Conservation (phyloP, 2,329 filamentous ascomycete species). For the Fusarium setosum region DNA sequence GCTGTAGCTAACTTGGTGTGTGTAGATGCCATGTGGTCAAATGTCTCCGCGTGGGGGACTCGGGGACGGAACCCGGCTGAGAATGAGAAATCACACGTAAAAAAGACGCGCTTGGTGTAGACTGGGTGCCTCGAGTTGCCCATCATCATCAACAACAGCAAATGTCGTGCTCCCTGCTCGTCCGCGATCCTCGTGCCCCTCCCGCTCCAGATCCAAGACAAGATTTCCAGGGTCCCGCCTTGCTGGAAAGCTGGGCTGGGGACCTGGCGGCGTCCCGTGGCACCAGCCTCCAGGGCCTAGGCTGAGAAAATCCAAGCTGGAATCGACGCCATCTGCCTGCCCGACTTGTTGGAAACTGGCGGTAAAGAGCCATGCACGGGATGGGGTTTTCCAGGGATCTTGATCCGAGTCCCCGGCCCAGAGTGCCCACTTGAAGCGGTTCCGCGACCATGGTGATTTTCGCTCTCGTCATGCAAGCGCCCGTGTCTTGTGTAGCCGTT, state of each 20-base stretch:
- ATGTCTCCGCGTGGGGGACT: conserved; percentile 8
- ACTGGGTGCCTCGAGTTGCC: conserved; percentile 9
- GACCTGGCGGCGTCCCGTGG: conserved; percentile 29
- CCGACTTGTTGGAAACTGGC: conserved; percentile 35
- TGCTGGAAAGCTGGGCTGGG: conserved; percentile 28
- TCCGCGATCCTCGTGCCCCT: conserved; percentile 23
- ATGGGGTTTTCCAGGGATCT: background rate
- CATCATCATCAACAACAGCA: background rate
- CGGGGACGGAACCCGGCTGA: background rate
- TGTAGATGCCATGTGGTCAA: conserved; percentile 11
- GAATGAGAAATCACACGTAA: conserved; percentile 16
- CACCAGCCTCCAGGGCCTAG: conserved; percentile 23
- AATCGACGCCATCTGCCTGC: conserved; percentile 28
- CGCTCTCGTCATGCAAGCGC: conserved; percentile 6
- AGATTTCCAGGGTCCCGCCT: conserved; percentile 32
- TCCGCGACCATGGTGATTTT: background rate
- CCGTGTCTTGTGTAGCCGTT: background rate
- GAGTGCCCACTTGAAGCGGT: conserved; percentile 22
- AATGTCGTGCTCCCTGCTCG: conserved; percentile 9
- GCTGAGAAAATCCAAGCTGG: conserved; percentile 20
- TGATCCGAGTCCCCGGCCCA: conserved; percentile 16
- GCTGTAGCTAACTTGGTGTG: background rate
- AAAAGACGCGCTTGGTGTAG: background rate
- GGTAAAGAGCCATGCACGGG: conserved; percentile 30
- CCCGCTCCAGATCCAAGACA: conserved; percentile 22